Base-by-base conservation (phyloP, 2,329 filamentous ascomycete genomes). In the Botryotinia calthae region DNA sequence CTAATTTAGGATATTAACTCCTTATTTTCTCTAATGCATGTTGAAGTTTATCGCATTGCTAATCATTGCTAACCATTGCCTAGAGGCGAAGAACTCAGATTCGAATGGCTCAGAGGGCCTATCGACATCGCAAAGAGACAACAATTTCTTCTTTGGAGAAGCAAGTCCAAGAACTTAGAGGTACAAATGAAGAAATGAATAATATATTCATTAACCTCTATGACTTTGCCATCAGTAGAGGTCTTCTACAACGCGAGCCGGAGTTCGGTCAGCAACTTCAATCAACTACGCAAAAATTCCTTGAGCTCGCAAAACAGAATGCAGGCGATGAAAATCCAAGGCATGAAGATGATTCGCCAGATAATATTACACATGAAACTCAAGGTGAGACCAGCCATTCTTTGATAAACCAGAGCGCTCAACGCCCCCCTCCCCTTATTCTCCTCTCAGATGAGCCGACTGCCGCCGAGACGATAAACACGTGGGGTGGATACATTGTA, bases 61-160 rank as follows among this genome's bases (percentile, higher is more conserved):
- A n/a, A n/a, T n/a, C n/a, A n/a, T n/a, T n/a, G 34, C 70, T 74
- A 79, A 73, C 79, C 64, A 44, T 42, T 72, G 4, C 40, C 58
- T 76, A 93, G 92, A 91, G 93, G 75, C 91, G 94, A 70, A 88
- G 94, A 71, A 95, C 93, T 8, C 94, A 97, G 80, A 96, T 97
- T 75, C 90, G 94, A 37, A 87, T 95, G 71, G 94, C 94, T 2
- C 94, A 97, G 81, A 86, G 94, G 76, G 93, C 93, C 0, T 97
- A 97, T 79, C 89, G 94, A 25, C 89, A 92, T 78, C 90, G 94
- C 69, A 97, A 97, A 82, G 94, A 97, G 79, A 91, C 87, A 34
- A 92, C 92, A 8, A 95, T 97, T 72, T 87, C 89, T 42, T 89
- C 88, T 1, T 85, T 97, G 18, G 91, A 94, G 79, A 86, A 88